Evolutionary conservation across 1,139 yeast genomes (phyloP).

Genomic region (Candida tetrigidarum): DNA sequence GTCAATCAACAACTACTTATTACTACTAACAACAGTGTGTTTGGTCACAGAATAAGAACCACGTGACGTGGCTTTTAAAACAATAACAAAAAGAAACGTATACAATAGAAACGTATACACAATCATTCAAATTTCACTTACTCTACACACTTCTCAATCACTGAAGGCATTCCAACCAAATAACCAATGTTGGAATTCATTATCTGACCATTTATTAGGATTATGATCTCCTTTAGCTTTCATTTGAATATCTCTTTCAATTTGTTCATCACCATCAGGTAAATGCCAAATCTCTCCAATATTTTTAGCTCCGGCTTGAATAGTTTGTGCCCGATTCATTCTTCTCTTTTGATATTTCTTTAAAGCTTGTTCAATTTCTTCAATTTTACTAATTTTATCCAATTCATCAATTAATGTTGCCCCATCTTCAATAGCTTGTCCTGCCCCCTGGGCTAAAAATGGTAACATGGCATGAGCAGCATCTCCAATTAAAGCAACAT

Average conservation of each 20-base stretch:
- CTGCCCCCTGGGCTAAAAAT: slow-evolving; percentile 45
- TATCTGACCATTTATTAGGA: slow-evolving; percentile 20
- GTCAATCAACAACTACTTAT: no score
- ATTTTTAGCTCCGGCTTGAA: slow-evolving; percentile 24
- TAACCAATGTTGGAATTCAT: slow-evolving; percentile 19
- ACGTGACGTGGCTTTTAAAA: no score
- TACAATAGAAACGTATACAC: no score
- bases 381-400: slow-evolving; percentile 15
- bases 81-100: no score
- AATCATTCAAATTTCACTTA: no score
- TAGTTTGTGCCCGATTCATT: slow-evolving; percentile 29
- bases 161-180: slow-evolving; percentile 19
- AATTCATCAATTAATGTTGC: slow-evolving; percentile 24
- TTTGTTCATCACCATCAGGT: slow-evolving; percentile 27
- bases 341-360: slow-evolving; percentile 24
- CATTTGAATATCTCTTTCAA: slow-evolving; percentile 22
- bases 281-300: slow-evolving; percentile 28
- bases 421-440: slow-evolving; percentile 40
- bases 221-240: slow-evolving; percentile 13
- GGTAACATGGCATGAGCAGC: slow-evolving; percentile 44
- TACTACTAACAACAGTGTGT: no score
- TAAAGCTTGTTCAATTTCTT: slow-evolving; percentile 20
- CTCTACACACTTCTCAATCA: no score
- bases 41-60: no score
- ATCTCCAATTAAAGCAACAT: slow-evolving; percentile 38